A percentile compares a stretch with the other conserved stretches of the same genome.
phyloP scores from a whole-genome alignment of 2,329 filamentous ascomycete species.

The Venturia oleaginea region DNA sequence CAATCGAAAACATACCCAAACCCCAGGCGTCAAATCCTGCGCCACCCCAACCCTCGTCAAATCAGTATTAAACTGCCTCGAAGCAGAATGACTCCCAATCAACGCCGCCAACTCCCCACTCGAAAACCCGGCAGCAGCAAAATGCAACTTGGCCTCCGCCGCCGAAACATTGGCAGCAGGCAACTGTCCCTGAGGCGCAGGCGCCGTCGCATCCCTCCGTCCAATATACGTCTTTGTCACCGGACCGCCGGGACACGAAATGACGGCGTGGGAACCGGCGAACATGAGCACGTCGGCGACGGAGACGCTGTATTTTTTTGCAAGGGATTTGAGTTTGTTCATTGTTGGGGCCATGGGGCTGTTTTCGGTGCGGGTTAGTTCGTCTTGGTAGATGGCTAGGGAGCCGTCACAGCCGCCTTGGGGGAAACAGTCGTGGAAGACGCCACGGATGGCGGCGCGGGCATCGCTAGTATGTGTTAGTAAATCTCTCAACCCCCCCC shows the following conservation, averaged over 20 bases:
- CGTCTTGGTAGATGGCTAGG: slow-evolving; percentile 28
- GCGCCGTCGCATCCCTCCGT: neutral
- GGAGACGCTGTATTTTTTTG: slow-evolving; percentile 33
- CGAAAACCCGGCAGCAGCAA: neutral
- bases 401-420: slow-evolving; percentile 34
- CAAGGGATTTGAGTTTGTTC: slow-evolving; percentile 29
- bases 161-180: slow-evolving; percentile 32
- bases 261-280: slow-evolving; percentile 36
- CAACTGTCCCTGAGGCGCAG: slow-evolving; percentile 10
- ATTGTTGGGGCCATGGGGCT: slow-evolving; percentile 37
- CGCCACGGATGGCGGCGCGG: slow-evolving; percentile 26
- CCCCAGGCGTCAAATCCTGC: slow-evolving; percentile 28
- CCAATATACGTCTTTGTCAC: slow-evolving; percentile 36
- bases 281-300: slow-evolving; percentile 50
- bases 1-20: slow-evolving; percentile 19
- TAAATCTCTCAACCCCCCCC: too few relatives aligned
- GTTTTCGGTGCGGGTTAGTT: slow-evolving; percentile 32
- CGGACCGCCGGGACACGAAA: slow-evolving; percentile 43
- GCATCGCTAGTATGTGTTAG: slow-evolving; percentile 24
- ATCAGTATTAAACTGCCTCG: slow-evolving; percentile 23
- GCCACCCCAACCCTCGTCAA: slow-evolving; percentile 21
- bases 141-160: slow-evolving; percentile 18
- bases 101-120: slow-evolving; percentile 28
- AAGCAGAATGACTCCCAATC: slow-evolving; percentile 29
- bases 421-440: slow-evolving; percentile 25